These are phyloP conservation scores for Nicotiana tabacum DNA, from an alignment of 257 asterid genomes.

Conservation along the genomic window DNA sequence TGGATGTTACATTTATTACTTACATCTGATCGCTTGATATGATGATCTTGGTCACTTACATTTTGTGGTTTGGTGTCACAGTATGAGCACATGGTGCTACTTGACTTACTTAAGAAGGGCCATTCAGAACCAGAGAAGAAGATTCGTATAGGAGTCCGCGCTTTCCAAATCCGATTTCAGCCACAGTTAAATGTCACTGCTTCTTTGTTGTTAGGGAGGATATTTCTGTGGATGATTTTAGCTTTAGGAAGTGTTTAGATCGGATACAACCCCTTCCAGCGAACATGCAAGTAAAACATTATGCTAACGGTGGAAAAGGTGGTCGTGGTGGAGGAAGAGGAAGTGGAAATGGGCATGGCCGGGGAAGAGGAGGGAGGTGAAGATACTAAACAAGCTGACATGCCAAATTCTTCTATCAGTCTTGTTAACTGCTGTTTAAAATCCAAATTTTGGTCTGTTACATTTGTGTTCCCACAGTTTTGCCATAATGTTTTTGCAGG, in stretches of 20 bases:
- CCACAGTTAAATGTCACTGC: conserved; percentile 21
- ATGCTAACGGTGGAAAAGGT: conserved; percentile 52
- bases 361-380: conserved; percentile 53
- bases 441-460: not conserved
- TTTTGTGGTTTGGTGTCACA: conserved; percentile 13
- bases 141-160: conserved; percentile 51
- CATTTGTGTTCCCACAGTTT: not conserved
- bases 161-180: conserved; percentile 72
- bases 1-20: too few relatives aligned
- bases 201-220: conserved; percentile 22
- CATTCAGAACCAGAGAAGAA: conserved; percentile 59
- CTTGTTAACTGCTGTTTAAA: not conserved
- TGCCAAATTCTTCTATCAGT: not conserved
- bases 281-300: conserved; percentile 60
- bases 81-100: conserved; percentile 62
- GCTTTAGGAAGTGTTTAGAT: conserved; percentile 89
- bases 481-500: not conserved
- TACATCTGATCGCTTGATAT: too few relatives aligned
- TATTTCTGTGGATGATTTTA: conserved; percentile 64
- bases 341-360: not conserved
- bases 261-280: conserved; percentile 71
- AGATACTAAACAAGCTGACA: conserved; percentile 12
- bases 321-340: conserved; percentile 42
- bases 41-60: too few relatives aligned
- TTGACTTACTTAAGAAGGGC: conserved; percentile 28